Base-by-base conservation (phyloP, 768 basidiomycete genomes). In the Collybia nuda region DNA sequence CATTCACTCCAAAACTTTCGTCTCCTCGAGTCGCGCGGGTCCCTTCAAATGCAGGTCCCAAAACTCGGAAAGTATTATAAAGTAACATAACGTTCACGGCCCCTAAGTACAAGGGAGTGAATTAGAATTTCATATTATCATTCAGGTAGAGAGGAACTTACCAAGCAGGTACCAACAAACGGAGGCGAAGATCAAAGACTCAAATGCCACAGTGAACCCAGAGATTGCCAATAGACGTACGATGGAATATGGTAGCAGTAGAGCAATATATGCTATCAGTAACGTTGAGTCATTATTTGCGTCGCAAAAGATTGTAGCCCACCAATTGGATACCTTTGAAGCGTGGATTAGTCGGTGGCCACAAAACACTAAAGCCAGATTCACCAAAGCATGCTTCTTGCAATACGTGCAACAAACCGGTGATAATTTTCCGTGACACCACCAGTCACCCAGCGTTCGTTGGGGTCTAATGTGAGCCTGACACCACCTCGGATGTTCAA, bases 341-440 rank as follows among this genome's bases (percentile, higher is more conserved):
- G 15, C 8, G 11, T n/a, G 21, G 19, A 49, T 21, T 12, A 26
- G 35, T 62, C 51, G 51, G 50, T 49, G 41, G 24, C 24, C 41
- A 53, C 29, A 14, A 22, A 22, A 37, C n/a, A 28, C 44, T 22
- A 32, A 24, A 24, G 8, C 15, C 6, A 47, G 19, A 18, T 38
- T 48, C 56, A 88, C 88, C 85, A 90, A 40, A 88, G 69, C 84
- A 89, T 85, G 50, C 78, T 82, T 52, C 78, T 72, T 22, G 84
- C 78, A 46, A 91, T 74, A n/a, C 76, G 73, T 24, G 72, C 71
- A 22, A 89, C 72, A 60, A 88, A 86, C 21, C 70, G 74, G 50
- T 80, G 77, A 59, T 88, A 88, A 48, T 78, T 76, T 44, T 77
- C 73, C 1, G 56, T 61, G 19, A 64, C 56, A 21, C 61, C 63